Evolutionary conservation across 495 filamentous ascomycete genomes (phyloP), one percentile per base, ranked within the genome.

Genomic region (Lophiotrema nucula): DNA sequence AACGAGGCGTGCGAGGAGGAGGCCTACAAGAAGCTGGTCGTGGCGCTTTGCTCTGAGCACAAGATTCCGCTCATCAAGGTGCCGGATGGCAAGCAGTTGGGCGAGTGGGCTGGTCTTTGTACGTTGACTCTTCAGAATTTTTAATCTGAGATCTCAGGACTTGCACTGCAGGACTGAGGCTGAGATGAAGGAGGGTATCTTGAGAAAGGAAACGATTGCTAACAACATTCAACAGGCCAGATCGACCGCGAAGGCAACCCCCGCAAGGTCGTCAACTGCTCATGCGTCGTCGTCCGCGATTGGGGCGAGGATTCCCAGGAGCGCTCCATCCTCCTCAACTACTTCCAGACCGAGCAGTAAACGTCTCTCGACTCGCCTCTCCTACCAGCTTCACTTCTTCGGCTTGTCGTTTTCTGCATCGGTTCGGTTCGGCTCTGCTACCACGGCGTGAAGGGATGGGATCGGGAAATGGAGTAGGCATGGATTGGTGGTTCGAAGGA

Each of bases 51-150:
- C 85, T 87, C 84, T 48, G 93, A 97, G 82, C 93, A 98, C 81
- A 93, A 95, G 85, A 98, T 98, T 70, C 93, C 93, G 56, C 81
- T 98, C 60, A 98, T 98, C 83, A 97, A 98, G 87, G 92, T 98
- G 61, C 91, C 92, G 71, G 93, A 98, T 78, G 93, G 93, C 74
- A 98, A 98, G 85, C 88, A 96, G 81, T 81, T 98, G 66, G 93
- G 93, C 79, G 95, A 98, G 83, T 97, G 95, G 93, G 91, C 95
- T 74, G 93, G 93, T 76, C 85, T 98, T 76, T 98, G 93, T 97
- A 82, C 79, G 92, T 88, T 57, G 19, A 26, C 18, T 15, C 46
- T 16, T 42, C 47, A 11, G 2, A 45, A 37, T 44, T 49, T 53
- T 61, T 13, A 16, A 35, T 8, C 22, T 13, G 25, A 25, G 18